These are phyloP conservation scores for Phytopythium oedochilum DNA, from an alignment of 352 stramenopile species.

Conservation along the genomic window DNA sequence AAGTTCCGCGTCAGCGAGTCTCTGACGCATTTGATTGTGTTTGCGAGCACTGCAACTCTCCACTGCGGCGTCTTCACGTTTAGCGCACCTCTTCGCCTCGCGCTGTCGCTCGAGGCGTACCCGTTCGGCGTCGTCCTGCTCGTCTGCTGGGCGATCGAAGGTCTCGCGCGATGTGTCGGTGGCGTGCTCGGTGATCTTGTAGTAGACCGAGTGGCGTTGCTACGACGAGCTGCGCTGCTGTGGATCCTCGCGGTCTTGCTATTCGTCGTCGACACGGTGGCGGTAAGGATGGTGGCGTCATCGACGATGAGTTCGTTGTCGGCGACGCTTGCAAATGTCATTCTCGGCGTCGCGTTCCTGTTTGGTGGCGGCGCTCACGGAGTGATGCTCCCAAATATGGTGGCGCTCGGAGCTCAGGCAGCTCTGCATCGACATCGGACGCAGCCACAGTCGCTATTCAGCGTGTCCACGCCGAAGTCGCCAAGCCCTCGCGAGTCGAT, in stretches of 20 bases:
- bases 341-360: conserved; percentile 33
- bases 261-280: conserved; percentile 33
- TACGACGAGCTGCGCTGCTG: conserved; percentile 30
- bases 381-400: conserved; percentile 38
- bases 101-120: conserved; percentile 38
- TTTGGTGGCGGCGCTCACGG: conserved; percentile 41
- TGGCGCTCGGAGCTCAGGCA: conserved; percentile 40
- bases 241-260: conserved; percentile 45
- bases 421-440: conserved; percentile 7
- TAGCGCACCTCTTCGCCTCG: conserved; percentile 36
- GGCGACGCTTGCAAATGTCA: conserved; percentile 18
- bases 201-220: conserved; percentile 35
- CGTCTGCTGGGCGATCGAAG: conserved; percentile 47
- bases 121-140: conserved; percentile 57
- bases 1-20: conserved; percentile 21
- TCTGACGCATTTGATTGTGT: conserved; percentile 42
- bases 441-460: not conserved
- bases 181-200: conserved; percentile 44
- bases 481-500: not conserved
- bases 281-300: not conserved
- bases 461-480: conserved; percentile 2
- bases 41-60: conserved; percentile 47
- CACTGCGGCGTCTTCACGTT: conserved; percentile 70
- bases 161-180: conserved; percentile 45
- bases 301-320: conserved; percentile 6